Evolutionary conservation across 1,284 basidiomycete species (phyloP).

Genomic region (Sporisorium scitamineum): DNA sequence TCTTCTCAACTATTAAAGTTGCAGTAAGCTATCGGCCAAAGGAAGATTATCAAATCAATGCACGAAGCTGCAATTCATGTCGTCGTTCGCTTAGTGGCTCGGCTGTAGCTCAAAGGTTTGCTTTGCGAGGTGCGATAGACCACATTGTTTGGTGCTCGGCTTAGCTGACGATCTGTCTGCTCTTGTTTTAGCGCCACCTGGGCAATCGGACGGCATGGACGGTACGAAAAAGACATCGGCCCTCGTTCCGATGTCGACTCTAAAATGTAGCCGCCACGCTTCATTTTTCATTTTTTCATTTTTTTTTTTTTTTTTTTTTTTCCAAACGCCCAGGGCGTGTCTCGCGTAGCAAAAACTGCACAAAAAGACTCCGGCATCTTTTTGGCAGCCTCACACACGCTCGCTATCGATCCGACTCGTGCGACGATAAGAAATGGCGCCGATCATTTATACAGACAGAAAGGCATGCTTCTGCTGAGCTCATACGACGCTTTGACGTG

Average conservation of each 20-base stretch:
- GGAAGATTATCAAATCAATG: too few species aligned
- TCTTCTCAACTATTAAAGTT: too few species aligned
- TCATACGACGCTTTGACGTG: background rate
- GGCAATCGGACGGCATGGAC: background rate
- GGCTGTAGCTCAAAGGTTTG: background rate
- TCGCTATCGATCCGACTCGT: too few species aligned
- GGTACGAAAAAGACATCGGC: background rate
- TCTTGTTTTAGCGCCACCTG: background rate
- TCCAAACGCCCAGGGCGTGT: too few species aligned
- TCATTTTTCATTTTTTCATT: conserved; percentile 5
- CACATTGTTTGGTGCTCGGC: background rate
- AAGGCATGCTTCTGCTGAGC: too few species aligned
- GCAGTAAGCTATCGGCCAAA: too few species aligned
- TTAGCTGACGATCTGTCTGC: background rate
- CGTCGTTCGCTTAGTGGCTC: background rate
- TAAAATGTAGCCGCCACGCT: background rate
- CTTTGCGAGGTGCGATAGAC: background rate
- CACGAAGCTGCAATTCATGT: background rate
- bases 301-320: too few species aligned
- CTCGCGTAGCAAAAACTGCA: conserved; percentile 4
- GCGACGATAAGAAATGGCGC: too few species aligned
- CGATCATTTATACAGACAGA: too few species aligned
- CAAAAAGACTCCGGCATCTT: too few species aligned
- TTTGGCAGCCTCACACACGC: too few species aligned
- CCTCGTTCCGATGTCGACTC: background rate